phyloP scores from a whole-genome alignment of 2,329 filamentous ascomycete species.

The Cladophialophora yegresii region DNA sequence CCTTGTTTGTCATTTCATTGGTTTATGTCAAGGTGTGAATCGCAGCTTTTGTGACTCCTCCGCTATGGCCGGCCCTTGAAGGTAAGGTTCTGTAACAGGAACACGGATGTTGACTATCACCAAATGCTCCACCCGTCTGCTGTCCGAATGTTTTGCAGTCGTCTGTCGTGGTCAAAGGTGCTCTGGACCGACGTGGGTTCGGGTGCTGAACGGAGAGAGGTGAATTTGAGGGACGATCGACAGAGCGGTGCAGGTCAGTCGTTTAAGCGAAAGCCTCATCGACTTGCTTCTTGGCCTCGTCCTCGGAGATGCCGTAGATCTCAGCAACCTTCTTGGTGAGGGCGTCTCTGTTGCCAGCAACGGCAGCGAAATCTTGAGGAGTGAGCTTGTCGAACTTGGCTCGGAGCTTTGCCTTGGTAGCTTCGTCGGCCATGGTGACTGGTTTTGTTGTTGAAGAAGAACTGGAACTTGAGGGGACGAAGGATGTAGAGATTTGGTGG shows the following conservation, averaged over 20 bases:
- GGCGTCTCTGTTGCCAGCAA: conserved; percentile 29
- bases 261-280: conserved; percentile 26
- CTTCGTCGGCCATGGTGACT: conserved; percentile 34
- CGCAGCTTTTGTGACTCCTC: conserved; percentile 5
- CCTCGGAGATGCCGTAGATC: conserved; percentile 33
- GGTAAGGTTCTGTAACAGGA: not conserved
- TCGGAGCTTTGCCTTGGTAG: conserved; percentile 30
- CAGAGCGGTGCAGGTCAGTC: conserved; percentile 6
- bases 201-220: not conserved
- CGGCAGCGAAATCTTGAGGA: conserved; percentile 31
- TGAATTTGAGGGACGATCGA: not conserved
- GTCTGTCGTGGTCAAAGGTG: not conserved
- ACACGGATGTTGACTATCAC: not conserved
- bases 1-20: not conserved
- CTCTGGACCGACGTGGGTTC: not conserved
- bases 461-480: not conserved
- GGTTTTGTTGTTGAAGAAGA: conserved; percentile 3
- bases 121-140: not conserved
- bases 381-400: conserved; percentile 34
- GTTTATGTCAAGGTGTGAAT: not conserved
- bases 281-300: conserved; percentile 32
- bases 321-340: conserved; percentile 32
- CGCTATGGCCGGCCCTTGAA: not conserved
- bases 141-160: not conserved
- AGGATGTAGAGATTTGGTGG: not conserved